A percentile compares a stretch with the other conserved stretches of the same genome.
phyloP scores from a whole-genome alignment of 768 basidiomycete species.

The Amanita subjunquillea region DNA sequence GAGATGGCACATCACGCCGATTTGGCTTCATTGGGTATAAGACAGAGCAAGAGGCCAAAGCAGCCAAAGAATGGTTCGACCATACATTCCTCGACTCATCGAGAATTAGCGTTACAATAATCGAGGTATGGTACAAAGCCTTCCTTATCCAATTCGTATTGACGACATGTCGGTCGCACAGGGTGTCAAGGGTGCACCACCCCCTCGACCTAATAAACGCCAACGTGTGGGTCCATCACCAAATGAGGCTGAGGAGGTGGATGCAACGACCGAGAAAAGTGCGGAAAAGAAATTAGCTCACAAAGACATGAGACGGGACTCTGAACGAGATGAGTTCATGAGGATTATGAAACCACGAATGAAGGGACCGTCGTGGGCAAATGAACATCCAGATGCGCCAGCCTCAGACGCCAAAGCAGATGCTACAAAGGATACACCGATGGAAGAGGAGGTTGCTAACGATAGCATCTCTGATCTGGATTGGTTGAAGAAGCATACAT shows the following conservation, averaged over 20 bases:
- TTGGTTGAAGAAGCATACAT: conserved; percentile 65
- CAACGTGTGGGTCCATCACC: conserved; percentile 33
- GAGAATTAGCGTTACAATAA: conserved; percentile 61
- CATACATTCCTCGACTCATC: conserved; percentile 75
- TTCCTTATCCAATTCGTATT: conserved; percentile 2
- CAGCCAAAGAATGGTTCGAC: conserved; percentile 78
- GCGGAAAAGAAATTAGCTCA: background rate
- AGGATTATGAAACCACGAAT: conserved; percentile 60
- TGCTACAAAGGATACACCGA: conserved; percentile 5
- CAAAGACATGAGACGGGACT: conserved; percentile 17
- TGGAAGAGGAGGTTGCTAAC: conserved; percentile 13
- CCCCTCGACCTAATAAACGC: conserved; percentile 62
- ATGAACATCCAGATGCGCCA: conserved; percentile 24
- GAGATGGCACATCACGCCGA: conserved; percentile 69
- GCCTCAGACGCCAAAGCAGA: conserved; percentile 5
- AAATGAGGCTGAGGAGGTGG: conserved; percentile 10
- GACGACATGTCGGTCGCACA: conserved; percentile 15
- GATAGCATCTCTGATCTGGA: conserved; percentile 55
- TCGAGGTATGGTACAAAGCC: conserved; percentile 48
- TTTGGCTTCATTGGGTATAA: conserved; percentile 95
- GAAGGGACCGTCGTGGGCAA: conserved; percentile 57
- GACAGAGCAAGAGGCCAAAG: conserved; percentile 59
- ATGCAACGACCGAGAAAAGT: conserved; percentile 7
- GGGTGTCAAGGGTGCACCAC: conserved; percentile 62
- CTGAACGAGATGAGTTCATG: conserved; percentile 57